Evolutionary conservation across 495 filamentous ascomycete genomes (phyloP).

Genomic region (Neurospora sp.): DNA sequence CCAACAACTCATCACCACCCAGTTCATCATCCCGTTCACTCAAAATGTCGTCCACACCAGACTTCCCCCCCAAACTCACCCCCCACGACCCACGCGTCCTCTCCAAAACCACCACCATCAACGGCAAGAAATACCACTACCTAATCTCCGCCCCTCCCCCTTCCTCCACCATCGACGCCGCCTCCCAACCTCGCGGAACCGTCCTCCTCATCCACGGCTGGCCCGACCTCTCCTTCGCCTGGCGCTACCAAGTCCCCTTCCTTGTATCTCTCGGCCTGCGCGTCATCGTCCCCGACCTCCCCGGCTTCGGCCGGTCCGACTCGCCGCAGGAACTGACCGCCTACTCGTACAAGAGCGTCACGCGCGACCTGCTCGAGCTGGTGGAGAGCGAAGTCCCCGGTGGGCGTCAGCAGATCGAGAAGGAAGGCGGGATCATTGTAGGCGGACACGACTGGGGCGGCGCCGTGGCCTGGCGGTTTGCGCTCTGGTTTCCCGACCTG

Average conservation of each 20-base stretch:
- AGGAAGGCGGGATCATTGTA: slow-evolving; percentile 39
- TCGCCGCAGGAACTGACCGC: slow-evolving; percentile 34
- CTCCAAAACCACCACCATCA: slow-evolving; percentile 49
- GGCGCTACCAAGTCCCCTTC: slow-evolving; percentile 74
- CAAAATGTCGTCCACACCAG: slow-evolving; percentile 33
- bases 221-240: slow-evolving; percentile 60
- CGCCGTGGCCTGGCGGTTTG: slow-evolving; percentile 47
- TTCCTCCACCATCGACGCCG: slow-evolving; percentile 3
- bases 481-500: slow-evolving; percentile 61
- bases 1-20: not conserved
- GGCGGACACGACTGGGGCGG: slow-evolving; percentile 84
- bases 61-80: slow-evolving; percentile 31
- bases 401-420: slow-evolving; percentile 48
- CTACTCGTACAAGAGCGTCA: slow-evolving; percentile 57
- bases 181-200: slow-evolving; percentile 39
- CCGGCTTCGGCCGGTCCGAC: slow-evolving; percentile 66
- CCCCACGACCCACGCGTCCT: slow-evolving; percentile 55
- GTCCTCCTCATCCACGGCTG: slow-evolving; percentile 52
- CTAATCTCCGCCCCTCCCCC: slow-evolving; percentile 53
- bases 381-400: slow-evolving; percentile 35
- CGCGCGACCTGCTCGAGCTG: slow-evolving; percentile 47
- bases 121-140: slow-evolving; percentile 61
- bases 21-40: not conserved
- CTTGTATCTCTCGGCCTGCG: slow-evolving; percentile 54
- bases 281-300: slow-evolving; percentile 32